Percentiles rank a stretch among this genome's conserved stretches.
Conservation (phyloP, 352 stramenopile genomes). For the Phytophthora citrophthora region DNA sequence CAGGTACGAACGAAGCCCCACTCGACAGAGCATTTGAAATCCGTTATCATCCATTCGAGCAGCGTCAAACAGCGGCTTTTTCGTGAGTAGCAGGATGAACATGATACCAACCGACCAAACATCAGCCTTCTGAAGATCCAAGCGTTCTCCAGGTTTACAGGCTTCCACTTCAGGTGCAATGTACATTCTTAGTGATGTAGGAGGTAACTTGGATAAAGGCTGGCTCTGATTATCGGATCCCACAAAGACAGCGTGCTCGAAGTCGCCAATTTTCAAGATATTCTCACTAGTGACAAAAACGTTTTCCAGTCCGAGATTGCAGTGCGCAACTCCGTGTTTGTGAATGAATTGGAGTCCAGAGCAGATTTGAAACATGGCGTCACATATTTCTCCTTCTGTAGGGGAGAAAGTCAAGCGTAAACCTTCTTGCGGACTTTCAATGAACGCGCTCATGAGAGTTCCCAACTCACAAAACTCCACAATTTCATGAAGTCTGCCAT, state of each 20-base stretch:
- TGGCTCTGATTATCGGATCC: constrained; percentile 53
- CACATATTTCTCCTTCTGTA: constrained; percentile 52
- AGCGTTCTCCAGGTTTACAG: constrained; percentile 18
- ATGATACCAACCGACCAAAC: constrained; percentile 70
- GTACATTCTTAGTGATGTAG: constrained; percentile 53
- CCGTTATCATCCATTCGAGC: constrained; percentile 51
- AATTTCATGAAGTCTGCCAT: constrained; percentile 58
- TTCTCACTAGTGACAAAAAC: constrained; percentile 69
- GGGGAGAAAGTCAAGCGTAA: constrained; percentile 45
- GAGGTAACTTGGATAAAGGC: constrained; percentile 21
- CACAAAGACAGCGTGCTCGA: constrained; percentile 66
- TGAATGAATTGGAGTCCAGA: constrained; percentile 67
- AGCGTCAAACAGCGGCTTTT: constrained; percentile 62
- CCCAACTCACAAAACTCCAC: constrained; percentile 72
- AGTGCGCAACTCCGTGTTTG: constrained; percentile 60
- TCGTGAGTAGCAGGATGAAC: constrained; percentile 62
- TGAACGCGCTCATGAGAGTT: constrained; percentile 57
- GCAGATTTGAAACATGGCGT: constrained; percentile 87
- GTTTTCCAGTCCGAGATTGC: constrained; percentile 79
- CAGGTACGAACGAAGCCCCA: constrained; percentile 60
- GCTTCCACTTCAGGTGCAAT: constrained; percentile 58
- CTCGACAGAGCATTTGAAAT: constrained; percentile 54
- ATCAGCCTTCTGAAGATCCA: constrained; percentile 65
- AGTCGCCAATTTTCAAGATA: constrained; percentile 74
- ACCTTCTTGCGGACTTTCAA: constrained; percentile 47